Percentiles rank a stretch among this genome's conserved stretches.
phyloP scores from a whole-genome alignment of 2,329 filamentous ascomycete species.

The Penicillium sp. region DNA sequence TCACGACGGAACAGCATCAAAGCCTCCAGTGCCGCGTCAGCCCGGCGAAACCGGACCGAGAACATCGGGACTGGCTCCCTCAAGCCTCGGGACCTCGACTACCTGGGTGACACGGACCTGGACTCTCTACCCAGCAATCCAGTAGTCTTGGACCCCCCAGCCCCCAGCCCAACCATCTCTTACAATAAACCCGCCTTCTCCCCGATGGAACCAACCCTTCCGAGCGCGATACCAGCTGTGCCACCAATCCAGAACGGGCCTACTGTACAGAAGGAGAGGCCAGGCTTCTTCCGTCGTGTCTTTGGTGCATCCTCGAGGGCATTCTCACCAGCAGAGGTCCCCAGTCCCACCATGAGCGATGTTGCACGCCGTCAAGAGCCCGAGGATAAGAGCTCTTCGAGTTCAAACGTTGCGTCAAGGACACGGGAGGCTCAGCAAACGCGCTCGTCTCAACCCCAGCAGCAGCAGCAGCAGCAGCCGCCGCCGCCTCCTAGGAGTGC shows the following conservation, averaged over 20 bases:
- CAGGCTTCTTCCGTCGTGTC: conserved; percentile 87
- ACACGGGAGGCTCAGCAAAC: conserved; percentile 19
- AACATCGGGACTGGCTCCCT: conserved; percentile 35
- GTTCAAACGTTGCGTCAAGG: conserved; percentile 18
- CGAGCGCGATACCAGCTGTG: conserved; percentile 11
- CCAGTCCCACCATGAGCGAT: conserved; percentile 15
- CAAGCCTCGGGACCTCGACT: conserved; percentile 27
- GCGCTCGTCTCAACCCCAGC: neutral
- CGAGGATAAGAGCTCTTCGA: conserved; percentile 20
- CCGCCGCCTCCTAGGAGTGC: conserved; percentile 18
- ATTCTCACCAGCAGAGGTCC: conserved; percentile 25
- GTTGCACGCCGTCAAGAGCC: conserved; percentile 19
- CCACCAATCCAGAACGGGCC: conserved; percentile 4
- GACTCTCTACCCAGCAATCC: conserved; percentile 39
- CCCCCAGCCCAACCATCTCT: conserved; percentile 49
- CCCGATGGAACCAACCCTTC: conserved; percentile 37
- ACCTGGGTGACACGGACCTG: conserved; percentile 22
- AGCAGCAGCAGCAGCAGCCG: conserved; percentile 16
- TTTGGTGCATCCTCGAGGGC: conserved; percentile 67
- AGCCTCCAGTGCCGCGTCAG: conserved; percentile 35
- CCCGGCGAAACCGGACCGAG: conserved; percentile 34
- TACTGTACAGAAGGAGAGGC: conserved; percentile 57
- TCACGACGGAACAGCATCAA: conserved; percentile 41
- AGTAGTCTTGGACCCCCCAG: conserved; percentile 44
- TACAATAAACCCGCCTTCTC: conserved; percentile 44